Evolutionary conservation across 176 grass and related monocot species (phyloP), one percentile per base, ranked within the genome.

Genomic region (Cymbopogon citratus): DNA sequence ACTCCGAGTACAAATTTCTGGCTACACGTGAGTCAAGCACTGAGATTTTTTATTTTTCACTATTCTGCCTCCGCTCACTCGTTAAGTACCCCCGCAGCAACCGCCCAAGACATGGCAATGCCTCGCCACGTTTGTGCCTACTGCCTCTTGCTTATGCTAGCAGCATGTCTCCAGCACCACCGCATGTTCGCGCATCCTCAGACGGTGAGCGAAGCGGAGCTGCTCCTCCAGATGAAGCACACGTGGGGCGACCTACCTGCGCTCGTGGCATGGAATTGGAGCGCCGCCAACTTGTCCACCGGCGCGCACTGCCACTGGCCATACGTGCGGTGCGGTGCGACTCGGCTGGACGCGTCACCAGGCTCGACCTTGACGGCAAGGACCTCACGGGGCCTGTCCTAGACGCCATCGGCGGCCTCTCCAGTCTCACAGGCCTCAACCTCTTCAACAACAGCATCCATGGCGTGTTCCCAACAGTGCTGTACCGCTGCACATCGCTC

Each of bases 291-390:
- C 33, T 67, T 18, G 8, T 1, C 33, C 9, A 25, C 63, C 8
- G 48, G 26, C 12, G 11, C 44, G 34, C 68, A 92, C 81, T 93
- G 91, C 91, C 25, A 12, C 23, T 97, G 94, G 94, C 33, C 49
- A 1, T 74, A 83, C 6, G 61, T 97, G 12, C 0, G 18, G n/a
- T n/a, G n/a, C n/a, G n/a, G 1, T 91, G 88, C 36, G 66, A 82
- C 44, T 15, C 3, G 44, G 44, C 12, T 3, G 44, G 44, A 0
- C 44, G 13, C 0, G 44, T 46, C 44, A 15, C 12, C 3, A 46
- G 44, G 3, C 44, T 46, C 0, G 2, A 3, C 0, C 12, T 46
- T 13, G 0, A 0, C n/a, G n/a, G n/a, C n/a, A 0, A 15, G 44
- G 13, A 15, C 44, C 0, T 46, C 44, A 46, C 3, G 0, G 44